phyloP scores from a whole-genome alignment of 2,329 filamentous ascomycete species.

The Fusarium sp. region DNA sequence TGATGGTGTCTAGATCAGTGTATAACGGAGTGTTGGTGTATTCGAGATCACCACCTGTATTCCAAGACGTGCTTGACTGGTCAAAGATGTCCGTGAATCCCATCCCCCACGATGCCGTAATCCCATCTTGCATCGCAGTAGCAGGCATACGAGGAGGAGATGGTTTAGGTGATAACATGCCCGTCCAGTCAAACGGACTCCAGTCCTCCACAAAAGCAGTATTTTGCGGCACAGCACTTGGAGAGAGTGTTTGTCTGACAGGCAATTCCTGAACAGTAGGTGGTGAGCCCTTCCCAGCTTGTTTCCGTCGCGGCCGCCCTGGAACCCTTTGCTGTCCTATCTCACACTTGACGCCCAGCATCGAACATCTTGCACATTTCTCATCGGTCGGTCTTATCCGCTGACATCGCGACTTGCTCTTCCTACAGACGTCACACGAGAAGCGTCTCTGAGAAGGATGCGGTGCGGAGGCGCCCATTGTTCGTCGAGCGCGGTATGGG shows the following conservation, averaged over 20 bases:
- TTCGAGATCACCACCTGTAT: rapidly evolving
- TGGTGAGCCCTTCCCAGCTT: not conserved
- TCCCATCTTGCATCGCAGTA: rapidly evolving
- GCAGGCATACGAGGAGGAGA: not conserved
- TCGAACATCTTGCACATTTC: not conserved
- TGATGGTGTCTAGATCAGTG: not conserved
- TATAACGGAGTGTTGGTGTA: rapidly evolving
- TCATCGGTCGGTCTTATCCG: not conserved
- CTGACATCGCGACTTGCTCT: not conserved
- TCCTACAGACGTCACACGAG: not conserved
- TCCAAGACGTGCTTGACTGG: not conserved
- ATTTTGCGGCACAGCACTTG: rapidly evolving
- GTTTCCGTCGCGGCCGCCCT: not conserved
- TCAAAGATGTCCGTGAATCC: not conserved
- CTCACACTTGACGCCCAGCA: not conserved
- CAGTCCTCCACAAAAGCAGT: not conserved
- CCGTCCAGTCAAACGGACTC: not conserved
- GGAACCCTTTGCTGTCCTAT: not conserved
- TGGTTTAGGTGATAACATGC: rapidly evolving
- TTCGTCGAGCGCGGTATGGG: rapidly evolving
- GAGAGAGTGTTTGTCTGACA: not conserved
- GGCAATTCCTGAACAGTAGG: not conserved
- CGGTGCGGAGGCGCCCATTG: not conserved
- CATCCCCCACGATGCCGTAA: not conserved
- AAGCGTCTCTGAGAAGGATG: not conserved